These are phyloP conservation scores for Hyparrhenia diplandra DNA, from an alignment of 176 grass and related monocot species.

Conservation along the genomic window DNA sequence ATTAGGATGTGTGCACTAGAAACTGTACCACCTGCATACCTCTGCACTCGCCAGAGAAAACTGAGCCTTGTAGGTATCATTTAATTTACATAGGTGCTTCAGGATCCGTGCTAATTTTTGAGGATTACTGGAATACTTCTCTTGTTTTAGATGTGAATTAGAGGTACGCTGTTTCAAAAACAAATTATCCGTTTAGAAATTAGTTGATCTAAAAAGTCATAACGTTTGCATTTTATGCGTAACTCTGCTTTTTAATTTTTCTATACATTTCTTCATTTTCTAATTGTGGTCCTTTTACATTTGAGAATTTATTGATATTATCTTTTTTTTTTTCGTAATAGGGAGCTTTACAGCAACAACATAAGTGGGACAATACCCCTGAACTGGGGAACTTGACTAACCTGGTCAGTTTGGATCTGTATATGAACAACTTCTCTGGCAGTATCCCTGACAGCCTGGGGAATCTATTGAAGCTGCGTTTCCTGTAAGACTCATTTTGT, in stretches of 20 bases:
- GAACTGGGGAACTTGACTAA: constrained; percentile 77
- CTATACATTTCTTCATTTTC: neutral
- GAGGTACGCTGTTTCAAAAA: neutral
- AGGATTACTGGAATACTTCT: neutral
- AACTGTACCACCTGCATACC: too few species aligned
- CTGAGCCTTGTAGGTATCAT: too few species aligned
- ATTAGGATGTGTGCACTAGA: too few species aligned
- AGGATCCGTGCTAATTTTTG: neutral
- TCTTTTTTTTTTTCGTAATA: constrained; percentile 25
- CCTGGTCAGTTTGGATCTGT: constrained; percentile 84
- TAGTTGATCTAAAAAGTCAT: neutral
- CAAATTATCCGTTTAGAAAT: neutral
- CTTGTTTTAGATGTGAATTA: neutral
- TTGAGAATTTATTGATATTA: constrained; percentile 18
- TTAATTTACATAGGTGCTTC: neutral
- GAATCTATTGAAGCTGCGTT: constrained; percentile 62
- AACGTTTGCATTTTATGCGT: neutral
- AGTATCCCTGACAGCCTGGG: constrained; percentile 57
- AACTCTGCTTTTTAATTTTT: neutral
- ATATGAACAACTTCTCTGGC: constrained; percentile 59
- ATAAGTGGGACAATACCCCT: constrained; percentile 66
- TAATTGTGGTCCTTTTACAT: neutral
- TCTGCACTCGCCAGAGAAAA: neutral
- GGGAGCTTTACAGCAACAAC: constrained; percentile 85
- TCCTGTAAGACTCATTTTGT: constrained; percentile 53